phyloP scores from a whole-genome alignment of 2,329 filamentous ascomycete species.

The Cladosporium sphaerospermum region DNA sequence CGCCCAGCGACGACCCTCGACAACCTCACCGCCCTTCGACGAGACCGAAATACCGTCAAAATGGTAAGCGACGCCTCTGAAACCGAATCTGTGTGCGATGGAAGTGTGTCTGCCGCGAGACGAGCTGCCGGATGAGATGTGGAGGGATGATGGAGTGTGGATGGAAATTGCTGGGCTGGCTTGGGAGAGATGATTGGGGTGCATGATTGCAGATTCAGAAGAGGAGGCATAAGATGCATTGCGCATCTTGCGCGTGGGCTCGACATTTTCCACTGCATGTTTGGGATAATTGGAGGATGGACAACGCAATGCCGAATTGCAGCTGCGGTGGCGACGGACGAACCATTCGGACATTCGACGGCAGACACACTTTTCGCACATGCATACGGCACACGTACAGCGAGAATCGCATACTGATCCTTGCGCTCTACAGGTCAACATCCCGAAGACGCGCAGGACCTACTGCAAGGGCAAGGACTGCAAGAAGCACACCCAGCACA shows the following conservation, averaged over 20 bases:
- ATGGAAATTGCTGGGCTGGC: background rate
- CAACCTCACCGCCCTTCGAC: slow-evolving; percentile 12
- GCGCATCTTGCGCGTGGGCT: no score
- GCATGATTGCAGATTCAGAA: background rate
- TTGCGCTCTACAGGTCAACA: slow-evolving; percentile 68
- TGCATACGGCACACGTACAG: background rate
- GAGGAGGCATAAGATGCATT: background rate
- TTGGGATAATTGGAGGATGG: slow-evolving; percentile 3
- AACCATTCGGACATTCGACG: background rate
- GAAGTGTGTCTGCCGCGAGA: slow-evolving; percentile 6
- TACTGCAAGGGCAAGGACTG: slow-evolving; percentile 97
- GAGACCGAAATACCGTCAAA: slow-evolving; percentile 15
- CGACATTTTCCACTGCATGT: background rate
- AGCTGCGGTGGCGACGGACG: slow-evolving; percentile 10
- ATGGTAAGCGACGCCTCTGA: slow-evolving; percentile 15
- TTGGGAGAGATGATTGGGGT: background rate
- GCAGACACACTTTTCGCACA: slow-evolving; percentile 8
- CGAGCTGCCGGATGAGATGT: background rate
- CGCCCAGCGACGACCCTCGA: slow-evolving; percentile 8
- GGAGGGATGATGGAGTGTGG: background rate
- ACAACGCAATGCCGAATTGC: slow-evolving; percentile 11
- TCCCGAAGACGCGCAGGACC: slow-evolving; percentile 95
- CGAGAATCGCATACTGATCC: slow-evolving; percentile 10
- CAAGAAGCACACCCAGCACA: slow-evolving; percentile 72
- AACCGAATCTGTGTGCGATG: background rate